phyloP scores from a whole-genome alignment of 164 flowering plant species.

The Berberis thunbergii region DNA sequence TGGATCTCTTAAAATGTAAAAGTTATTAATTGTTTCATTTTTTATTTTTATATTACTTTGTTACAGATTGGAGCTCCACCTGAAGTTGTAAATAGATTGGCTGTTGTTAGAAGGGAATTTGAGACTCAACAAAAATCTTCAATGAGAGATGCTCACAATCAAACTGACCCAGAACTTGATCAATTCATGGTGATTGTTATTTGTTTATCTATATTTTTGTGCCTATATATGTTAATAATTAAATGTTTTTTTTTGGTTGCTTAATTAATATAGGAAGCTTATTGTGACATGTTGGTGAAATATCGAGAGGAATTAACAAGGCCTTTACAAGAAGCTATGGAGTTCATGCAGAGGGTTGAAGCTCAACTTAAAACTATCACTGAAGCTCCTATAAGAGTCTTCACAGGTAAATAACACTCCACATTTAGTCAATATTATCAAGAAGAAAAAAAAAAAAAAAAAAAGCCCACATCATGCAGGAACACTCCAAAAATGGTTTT shows the following conservation, averaged over 20 bases:
- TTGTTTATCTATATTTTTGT: neutral
- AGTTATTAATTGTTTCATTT: neutral
- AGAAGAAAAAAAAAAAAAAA: too few species aligned
- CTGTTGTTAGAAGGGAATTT: conserved; percentile 60
- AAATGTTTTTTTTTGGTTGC: neutral
- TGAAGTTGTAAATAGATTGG: conserved; percentile 59
- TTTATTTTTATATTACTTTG: neutral
- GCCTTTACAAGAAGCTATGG: conserved; percentile 96
- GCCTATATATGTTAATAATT: neutral
- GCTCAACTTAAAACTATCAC: conserved; percentile 61
- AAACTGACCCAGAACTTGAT: conserved; percentile 86
- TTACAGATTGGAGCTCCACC: conserved; percentile 87
- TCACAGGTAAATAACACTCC: conserved; percentile 30
- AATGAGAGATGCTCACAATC: conserved; percentile 18
- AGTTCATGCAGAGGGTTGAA: conserved; percentile 84
- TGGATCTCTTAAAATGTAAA: neutral
- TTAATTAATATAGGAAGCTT: conserved; percentile 57
- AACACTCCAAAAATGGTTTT: too few species aligned
- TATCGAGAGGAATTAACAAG: conserved; percentile 81
- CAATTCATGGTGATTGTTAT: conserved; percentile 68
- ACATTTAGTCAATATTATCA: neutral
- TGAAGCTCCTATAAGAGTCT: conserved; percentile 42
- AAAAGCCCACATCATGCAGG: neutral
- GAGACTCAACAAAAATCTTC: conserved; percentile 56
- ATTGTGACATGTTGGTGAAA: conserved; percentile 84